Conservation (phyloP, 768 basidiomycete genomes). For the Gloeostereum incarnatum region DNA sequence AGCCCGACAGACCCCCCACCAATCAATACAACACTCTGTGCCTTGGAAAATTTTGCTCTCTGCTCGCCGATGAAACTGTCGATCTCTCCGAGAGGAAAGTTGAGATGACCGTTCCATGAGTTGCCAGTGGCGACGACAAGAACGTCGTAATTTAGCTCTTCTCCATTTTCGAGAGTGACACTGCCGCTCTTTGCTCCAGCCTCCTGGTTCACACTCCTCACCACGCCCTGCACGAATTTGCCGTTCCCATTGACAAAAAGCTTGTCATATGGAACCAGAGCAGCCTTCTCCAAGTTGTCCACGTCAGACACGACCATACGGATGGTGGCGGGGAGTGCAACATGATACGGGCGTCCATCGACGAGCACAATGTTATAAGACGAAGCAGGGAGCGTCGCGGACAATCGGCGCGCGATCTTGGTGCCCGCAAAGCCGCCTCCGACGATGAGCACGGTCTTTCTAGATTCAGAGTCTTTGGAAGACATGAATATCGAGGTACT, state of each 20-base stretch:
- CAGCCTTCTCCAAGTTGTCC: slow-evolving; percentile 27
- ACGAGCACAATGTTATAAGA: slow-evolving; percentile 47
- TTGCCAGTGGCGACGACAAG: slow-evolving; percentile 56
- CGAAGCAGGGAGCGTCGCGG: slow-evolving; percentile 33
- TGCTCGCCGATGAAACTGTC: slow-evolving; percentile 16
- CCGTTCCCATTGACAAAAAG: slow-evolving; percentile 39
- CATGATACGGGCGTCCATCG: slow-evolving; percentile 36
- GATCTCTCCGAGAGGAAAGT: slow-evolving; percentile 27
- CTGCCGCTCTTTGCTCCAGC: slow-evolving; percentile 25
- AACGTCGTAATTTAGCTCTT: slow-evolving; percentile 38
- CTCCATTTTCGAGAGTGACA: slow-evolving; percentile 41
- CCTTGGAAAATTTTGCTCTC: slow-evolving; percentile 23
- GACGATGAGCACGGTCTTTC: too few species aligned
- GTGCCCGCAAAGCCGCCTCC: slow-evolving; percentile 52
- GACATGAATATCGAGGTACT: too few species aligned
- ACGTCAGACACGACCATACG: slow-evolving; percentile 42
- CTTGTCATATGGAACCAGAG: too few species aligned
- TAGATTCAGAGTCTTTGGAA: too few species aligned
- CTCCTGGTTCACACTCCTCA: slow-evolving; percentile 20
- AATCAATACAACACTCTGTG: slow-evolving; percentile 38
- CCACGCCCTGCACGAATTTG: slow-evolving; percentile 28
- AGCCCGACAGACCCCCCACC: slow-evolving; percentile 52
- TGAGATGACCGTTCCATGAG: slow-evolving; percentile 39
- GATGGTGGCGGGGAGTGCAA: slow-evolving; percentile 39
- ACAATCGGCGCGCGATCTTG: slow-evolving; percentile 34